Conservation (phyloP, 257 asterid species). For the Jaltomata sinuosa region DNA sequence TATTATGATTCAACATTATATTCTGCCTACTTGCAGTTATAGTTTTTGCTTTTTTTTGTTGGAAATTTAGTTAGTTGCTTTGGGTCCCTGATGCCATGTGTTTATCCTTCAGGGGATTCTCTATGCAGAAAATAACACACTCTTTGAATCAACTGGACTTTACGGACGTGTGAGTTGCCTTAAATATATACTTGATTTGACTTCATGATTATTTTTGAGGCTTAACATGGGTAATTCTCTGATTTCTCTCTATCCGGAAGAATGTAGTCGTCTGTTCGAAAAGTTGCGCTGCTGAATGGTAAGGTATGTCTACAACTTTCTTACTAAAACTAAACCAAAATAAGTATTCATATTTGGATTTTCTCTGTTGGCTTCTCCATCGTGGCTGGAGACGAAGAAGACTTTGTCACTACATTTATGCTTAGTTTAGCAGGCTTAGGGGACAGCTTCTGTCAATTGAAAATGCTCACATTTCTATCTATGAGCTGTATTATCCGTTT, state of each 20-base stretch:
- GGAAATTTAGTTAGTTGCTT: neutral
- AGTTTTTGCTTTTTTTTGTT: neutral
- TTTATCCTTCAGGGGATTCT: slow-evolving; percentile 65
- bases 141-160: slow-evolving; percentile 89
- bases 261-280: slow-evolving; percentile 89
- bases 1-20: neutral
- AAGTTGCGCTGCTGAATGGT: slow-evolving; percentile 70
- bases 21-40: neutral
- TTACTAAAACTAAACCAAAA: neutral
- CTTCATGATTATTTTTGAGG: neutral
- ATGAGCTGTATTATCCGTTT: neutral
- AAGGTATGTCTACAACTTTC: slow-evolving; percentile 37
- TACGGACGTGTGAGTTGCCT: slow-evolving; percentile 53
- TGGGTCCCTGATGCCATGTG: neutral
- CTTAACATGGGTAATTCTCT: slow-evolving; percentile 6
- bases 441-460: neutral
- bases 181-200: neutral
- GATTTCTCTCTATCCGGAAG: slow-evolving; percentile 6
- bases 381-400: neutral
- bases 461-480: neutral
- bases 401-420: neutral
- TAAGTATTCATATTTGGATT: neutral
- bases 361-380: neutral
- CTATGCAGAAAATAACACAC: slow-evolving; percentile 67
- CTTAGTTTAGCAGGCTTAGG: neutral